Evolutionary conservation across 2,329 filamentous ascomycete species (phyloP), one percentile per base, ranked within the genome.

Genomic region (Calonectria fujianensis): DNA sequence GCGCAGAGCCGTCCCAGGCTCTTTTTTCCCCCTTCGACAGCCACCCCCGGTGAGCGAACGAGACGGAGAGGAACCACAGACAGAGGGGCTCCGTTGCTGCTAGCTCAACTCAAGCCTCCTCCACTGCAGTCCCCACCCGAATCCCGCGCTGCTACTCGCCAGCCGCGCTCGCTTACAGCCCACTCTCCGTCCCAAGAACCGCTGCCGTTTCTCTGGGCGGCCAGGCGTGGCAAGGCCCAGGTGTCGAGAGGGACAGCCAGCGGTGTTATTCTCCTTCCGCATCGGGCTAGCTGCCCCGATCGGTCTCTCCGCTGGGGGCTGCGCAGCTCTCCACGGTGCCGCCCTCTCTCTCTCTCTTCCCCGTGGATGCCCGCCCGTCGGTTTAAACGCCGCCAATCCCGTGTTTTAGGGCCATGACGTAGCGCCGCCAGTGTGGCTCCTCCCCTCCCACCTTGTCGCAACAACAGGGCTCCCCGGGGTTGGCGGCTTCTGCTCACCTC

Each of bases 251-350:
- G 24, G 24, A 24, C 24, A 24, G 9, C 31, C 4, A 32, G 59
- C 51, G 57, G 59, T 59, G 70, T 73, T 75, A 76, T 75, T 73
- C 74, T 75, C 76, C 76, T 77, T 73, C 76, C 74, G 63, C 57
- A 74, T 77, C 59, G 54, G 73, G 76, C 76, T 69, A 77, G 31
- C 69, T 50, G 45, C 74, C 69, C 79, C 79, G 79, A 80, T 80
- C 79, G 79, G 79, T 70, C 67, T 69, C 71, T 37, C 79, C 79
- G 79, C 63, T 67, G 7, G 35, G 35, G 59, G 51, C 64, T 72
- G 71, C 67, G 29, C 77, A 75, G 41, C 41, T 48, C 75, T 73
- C 64, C 24, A 24, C 24, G 24, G 24, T 32, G 5, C 9, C 31
- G 4, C 31, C 31, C 31, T 32, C 31, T 32, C 31, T 32, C 18